Evolutionary conservation across 192 early-diverging fungal species (phyloP).

Genomic region (Coemansia sp.): DNA sequence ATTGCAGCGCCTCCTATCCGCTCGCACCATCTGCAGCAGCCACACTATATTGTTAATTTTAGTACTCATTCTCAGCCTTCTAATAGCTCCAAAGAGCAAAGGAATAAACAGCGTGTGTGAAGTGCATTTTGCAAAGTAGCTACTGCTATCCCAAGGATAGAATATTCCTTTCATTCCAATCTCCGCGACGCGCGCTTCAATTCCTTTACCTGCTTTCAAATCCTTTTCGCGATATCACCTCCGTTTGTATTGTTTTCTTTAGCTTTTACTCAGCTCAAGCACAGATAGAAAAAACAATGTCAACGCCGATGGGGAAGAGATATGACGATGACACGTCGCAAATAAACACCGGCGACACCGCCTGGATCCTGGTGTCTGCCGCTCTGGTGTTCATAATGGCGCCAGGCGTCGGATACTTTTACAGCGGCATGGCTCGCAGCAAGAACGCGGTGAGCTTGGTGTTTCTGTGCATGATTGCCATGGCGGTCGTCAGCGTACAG

Average conservation of each 20-base stretch:
- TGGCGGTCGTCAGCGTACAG: slow-evolving; percentile 88
- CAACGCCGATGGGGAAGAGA: slow-evolving; percentile 9
- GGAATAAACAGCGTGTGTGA: neutral
- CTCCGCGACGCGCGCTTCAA: neutral
- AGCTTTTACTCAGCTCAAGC: neutral
- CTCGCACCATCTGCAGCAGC: neutral
- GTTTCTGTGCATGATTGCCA: slow-evolving; percentile 77
- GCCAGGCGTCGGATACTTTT: slow-evolving; percentile 94
- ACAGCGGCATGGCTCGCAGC: slow-evolving; percentile 89
- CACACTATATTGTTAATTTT: slow-evolving; percentile 8
- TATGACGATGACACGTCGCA: slow-evolving; percentile 35
- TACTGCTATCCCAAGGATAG: neutral
- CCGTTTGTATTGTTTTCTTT: neutral
- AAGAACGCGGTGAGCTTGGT: slow-evolving; percentile 94
- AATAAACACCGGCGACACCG: slow-evolving; percentile 60
- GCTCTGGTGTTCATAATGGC: slow-evolving; percentile 93
- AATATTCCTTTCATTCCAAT: neutral
- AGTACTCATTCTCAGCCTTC: neutral
- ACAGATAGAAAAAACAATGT: slow-evolving; percentile 7
- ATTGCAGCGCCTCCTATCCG: neutral
- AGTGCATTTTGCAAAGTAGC: neutral
- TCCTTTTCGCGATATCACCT: neutral
- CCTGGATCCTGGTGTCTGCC: slow-evolving; percentile 70
- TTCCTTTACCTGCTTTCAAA: neutral
- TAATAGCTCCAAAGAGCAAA: neutral